These are phyloP conservation scores for Anethum foeniculum DNA, from an alignment of 140 eudicot genomes.

Conservation along the genomic window DNA sequence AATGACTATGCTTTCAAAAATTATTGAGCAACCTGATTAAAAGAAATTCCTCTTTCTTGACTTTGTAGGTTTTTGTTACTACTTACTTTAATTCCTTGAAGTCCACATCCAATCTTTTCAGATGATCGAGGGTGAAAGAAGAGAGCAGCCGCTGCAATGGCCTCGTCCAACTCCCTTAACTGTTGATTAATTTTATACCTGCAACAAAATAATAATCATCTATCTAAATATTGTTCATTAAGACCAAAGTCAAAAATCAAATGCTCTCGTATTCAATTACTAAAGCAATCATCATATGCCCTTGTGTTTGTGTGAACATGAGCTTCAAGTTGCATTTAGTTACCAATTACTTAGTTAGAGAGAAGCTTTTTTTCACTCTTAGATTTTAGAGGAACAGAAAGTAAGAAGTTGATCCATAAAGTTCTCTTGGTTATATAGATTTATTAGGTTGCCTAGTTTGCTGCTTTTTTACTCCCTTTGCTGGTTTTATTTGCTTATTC, in stretches of 20 bases:
- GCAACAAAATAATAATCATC: slow-evolving; percentile 3
- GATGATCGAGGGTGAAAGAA: slow-evolving; percentile 65
- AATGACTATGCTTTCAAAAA: neutral
- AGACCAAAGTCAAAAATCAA: neutral
- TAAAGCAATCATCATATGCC: neutral
- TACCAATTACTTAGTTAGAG: neutral
- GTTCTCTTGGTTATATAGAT: neutral
- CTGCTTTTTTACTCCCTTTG: neutral
- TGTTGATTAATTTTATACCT: slow-evolving; percentile 46
- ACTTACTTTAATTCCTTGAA: slow-evolving; percentile 57
- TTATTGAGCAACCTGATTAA: neutral
- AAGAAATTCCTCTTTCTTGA: neutral
- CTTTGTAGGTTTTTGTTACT: neutral
- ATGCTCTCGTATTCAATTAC: neutral
- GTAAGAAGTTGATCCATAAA: neutral
- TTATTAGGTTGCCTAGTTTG: neutral
- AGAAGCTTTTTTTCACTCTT: neutral
- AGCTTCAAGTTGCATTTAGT: neutral
- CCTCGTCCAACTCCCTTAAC: slow-evolving; percentile 53
- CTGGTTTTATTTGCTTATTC: neutral
- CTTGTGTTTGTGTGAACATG: neutral
- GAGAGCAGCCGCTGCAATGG: slow-evolving; percentile 51
- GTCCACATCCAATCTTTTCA: slow-evolving; percentile 79
- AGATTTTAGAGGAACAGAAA: neutral
- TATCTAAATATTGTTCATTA: neutral